Percentiles rank a stretch among this genome's conserved stretches.
Evolutionary conservation across 2,329 filamentous ascomycete genomes (phyloP).

Genomic region (Pseudocercospora eumusae): DNA sequence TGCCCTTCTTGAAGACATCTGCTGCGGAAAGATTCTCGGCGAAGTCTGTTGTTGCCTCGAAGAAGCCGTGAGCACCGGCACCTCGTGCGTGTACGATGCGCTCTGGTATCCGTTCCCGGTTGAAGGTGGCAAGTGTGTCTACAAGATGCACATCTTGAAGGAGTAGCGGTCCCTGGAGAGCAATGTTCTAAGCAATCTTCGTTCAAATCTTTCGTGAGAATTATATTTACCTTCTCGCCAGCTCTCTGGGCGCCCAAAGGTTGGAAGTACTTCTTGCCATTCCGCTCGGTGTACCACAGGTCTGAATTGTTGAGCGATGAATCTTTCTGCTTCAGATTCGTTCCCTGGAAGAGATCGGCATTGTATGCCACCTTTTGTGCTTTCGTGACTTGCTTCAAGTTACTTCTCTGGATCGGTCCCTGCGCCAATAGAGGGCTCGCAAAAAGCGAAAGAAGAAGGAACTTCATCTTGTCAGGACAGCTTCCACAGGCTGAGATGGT

Average conservation of each 20-base stretch:
- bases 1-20: constrained; percentile 65
- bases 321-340: constrained; percentile 32
- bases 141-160: constrained; percentile 68
- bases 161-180: constrained; percentile 54
- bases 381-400: constrained; percentile 21
- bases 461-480: constrained; percentile 18
- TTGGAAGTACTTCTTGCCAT: constrained; percentile 36
- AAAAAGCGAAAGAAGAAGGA: constrained; percentile 16
- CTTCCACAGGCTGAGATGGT: not conserved
- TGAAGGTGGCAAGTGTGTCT: constrained; percentile 65
- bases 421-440: constrained; percentile 20
- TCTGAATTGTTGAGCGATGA: constrained; percentile 36
- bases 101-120: constrained; percentile 70
- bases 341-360: constrained; percentile 35
- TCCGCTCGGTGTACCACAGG: constrained; percentile 35
- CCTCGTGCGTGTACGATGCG: constrained; percentile 66
- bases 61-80: constrained; percentile 55
- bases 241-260: constrained; percentile 47
- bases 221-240: constrained; percentile 47
- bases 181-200: not conserved
- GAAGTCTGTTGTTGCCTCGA: constrained; percentile 57
- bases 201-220: not conserved
- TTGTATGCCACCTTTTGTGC: constrained; percentile 24
- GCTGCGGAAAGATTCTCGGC: constrained; percentile 46
- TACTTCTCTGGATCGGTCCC: constrained; percentile 16